Evolutionary conservation across 2,329 filamentous ascomycete species (phyloP).

Genomic region (Stagonosporopsis vannaccii): DNA sequence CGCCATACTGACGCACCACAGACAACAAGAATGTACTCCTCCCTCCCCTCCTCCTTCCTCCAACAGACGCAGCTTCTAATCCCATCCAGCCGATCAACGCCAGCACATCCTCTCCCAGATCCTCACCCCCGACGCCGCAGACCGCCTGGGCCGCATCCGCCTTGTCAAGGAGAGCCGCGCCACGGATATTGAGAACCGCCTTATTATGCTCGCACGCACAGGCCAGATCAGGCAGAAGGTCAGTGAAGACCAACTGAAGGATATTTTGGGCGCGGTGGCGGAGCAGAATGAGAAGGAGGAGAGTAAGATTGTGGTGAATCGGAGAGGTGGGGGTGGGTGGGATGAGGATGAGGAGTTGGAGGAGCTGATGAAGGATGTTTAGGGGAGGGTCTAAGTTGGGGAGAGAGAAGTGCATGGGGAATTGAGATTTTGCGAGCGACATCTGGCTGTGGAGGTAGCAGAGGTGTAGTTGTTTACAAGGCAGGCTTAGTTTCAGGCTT

Average conservation of each 20-base stretch:
- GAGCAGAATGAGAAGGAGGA: slow-evolving; percentile 71
- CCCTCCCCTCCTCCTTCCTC: slow-evolving; percentile 19
- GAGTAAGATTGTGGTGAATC: slow-evolving; percentile 81
- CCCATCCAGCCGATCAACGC: slow-evolving; percentile 70
- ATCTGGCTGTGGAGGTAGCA: too few species aligned
- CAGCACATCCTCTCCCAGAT: slow-evolving; percentile 86
- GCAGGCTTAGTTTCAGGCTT: too few species aligned
- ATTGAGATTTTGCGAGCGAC: too few species aligned
- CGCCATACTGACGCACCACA: slow-evolving; percentile 5
- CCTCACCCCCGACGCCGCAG: slow-evolving; percentile 90
- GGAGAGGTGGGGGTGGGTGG: slow-evolving; percentile 79
- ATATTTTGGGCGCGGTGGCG: slow-evolving; percentile 82
- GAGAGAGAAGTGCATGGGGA: too few species aligned
- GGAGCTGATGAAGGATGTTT: slow-evolving; percentile 50
- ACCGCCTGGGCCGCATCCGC: slow-evolving; percentile 91
- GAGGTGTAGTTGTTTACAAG: too few species aligned
- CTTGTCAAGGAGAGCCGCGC: slow-evolving; percentile 94
- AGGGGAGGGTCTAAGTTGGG: too few species aligned
- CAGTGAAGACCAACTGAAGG: slow-evolving; percentile 91
- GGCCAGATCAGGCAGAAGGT: slow-evolving; percentile 89
- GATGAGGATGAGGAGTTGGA: slow-evolving; percentile 83
- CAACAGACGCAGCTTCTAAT: slow-evolving; percentile 17
- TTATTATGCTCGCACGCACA: slow-evolving; percentile 88
- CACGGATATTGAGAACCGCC: slow-evolving; percentile 85
- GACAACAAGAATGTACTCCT: slow-evolving; percentile 32